phyloP scores from a whole-genome alignment of 768 basidiomycete species.

The Leccinum ochraceum region DNA sequence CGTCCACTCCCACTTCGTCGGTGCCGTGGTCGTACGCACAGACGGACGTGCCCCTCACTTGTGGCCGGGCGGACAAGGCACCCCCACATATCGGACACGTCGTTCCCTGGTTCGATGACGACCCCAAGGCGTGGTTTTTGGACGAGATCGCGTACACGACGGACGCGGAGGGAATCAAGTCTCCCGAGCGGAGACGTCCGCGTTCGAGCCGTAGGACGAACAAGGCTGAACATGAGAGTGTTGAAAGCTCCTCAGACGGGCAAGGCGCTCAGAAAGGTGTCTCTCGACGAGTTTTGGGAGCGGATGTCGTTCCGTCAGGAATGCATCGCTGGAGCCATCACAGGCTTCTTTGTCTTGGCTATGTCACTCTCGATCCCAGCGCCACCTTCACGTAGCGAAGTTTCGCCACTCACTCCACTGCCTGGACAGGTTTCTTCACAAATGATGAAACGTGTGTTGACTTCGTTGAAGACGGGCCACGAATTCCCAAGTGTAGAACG shows the following conservation, averaged over 20 bases:
- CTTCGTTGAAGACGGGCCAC: slow-evolving; percentile 66
- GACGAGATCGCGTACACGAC: slow-evolving; percentile 83
- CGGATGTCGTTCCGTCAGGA: slow-evolving; percentile 96
- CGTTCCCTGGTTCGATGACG: slow-evolving; percentile 94
- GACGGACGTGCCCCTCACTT: slow-evolving; percentile 41
- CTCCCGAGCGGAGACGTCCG: slow-evolving; percentile 61
- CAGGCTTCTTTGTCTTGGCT: slow-evolving; percentile 86
- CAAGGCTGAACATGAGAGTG: slow-evolving; percentile 20
- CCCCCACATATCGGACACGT: slow-evolving; percentile 56
- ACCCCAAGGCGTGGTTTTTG: slow-evolving; percentile 92
- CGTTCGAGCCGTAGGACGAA: slow-evolving; percentile 31
- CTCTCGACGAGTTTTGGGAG: slow-evolving; percentile 91
- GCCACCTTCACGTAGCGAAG: slow-evolving; percentile 19
- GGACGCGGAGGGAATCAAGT: slow-evolving; percentile 56
- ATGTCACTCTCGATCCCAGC: slow-evolving; percentile 35
- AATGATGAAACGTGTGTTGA: slow-evolving; percentile 69
- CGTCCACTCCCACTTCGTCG: slow-evolving; percentile 20
- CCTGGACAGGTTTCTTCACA: slow-evolving; percentile 64
- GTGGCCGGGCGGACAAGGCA: slow-evolving; percentile 36
- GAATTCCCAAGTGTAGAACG: slow-evolving; percentile 74
- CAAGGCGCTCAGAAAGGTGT: slow-evolving; percentile 61
- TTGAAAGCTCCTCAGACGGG: slow-evolving; percentile 31
- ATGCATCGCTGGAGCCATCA: slow-evolving; percentile 88
- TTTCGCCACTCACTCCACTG: slow-evolving; percentile 51
- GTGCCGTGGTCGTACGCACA: slow-evolving; percentile 61